Base-by-base conservation (phyloP, 768 basidiomycete species). In the Leucogyrophana mollusca region DNA sequence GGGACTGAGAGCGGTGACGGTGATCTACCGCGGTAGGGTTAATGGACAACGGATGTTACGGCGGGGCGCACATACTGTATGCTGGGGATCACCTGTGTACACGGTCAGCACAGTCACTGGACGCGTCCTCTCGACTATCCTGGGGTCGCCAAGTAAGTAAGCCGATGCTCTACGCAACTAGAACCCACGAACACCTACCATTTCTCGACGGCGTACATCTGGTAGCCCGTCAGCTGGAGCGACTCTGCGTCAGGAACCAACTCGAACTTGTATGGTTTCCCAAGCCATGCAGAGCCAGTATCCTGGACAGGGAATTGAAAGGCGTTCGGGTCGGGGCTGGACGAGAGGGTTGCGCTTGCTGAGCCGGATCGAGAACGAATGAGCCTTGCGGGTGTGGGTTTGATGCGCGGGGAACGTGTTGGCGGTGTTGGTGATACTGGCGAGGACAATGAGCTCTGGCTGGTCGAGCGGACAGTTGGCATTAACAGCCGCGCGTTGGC, bases 121-220 rank as follows among this genome's bases (percentile, higher is more conserved):
- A 13, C 80, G 73, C 53, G 74, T 74, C 47, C 85, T 76, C 43
- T 85, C 81, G 7, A 86, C 80, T 47, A 91, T 74, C 86, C 83
- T 85, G 51, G 9, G 11, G 43, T 30, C 32, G 34, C 30, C 34
- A 20, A 33, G 8, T 46, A 30, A 45, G 23, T 34, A 45, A 17
- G 33, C 11, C 25, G 23, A 13, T 3, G 16, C 34, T 14, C 8
- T 41, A 32, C 6, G 22, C 20, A 24, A 39, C 24, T n/a, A 34
- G 23, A 41, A 38, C 36, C 35, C 38, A 50, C 16, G n/a, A 25
- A 34, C 17, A 54, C 66, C 47, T 57, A 82, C 88, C 90, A 92
- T 63, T 87, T 87, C 71, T 92, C 86, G 8, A 93, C 90, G 0
- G 88, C 90, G 60, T 91, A 93, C 46, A 92, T 73, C 67, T 91